Evolutionary conservation across 2,329 filamentous ascomycete species (phyloP).

Genomic region (Huntiella savannae): DNA sequence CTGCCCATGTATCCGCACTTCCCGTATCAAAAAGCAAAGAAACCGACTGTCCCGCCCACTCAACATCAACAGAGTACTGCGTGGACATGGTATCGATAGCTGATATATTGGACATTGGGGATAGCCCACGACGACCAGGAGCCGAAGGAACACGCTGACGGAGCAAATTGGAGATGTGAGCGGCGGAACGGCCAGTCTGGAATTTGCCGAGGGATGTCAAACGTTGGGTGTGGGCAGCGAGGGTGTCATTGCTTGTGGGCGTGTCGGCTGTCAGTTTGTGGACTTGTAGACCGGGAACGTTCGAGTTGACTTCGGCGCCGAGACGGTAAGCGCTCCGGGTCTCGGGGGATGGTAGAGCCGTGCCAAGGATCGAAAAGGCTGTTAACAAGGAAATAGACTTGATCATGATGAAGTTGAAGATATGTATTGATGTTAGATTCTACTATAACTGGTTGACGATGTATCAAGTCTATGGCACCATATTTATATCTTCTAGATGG

Average conservation of each 20-base stretch:
- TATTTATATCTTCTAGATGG: too few species aligned
- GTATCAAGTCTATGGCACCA: too few species aligned
- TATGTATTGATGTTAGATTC: too few species aligned
- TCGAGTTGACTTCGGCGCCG: constrained; percentile 15
- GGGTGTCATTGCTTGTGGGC: constrained; percentile 16
- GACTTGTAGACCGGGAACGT: constrained; percentile 22
- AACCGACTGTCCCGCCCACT: constrained; percentile 21
- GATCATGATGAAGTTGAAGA: background rate
- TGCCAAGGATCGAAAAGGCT: background rate
- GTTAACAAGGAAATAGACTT: background rate
- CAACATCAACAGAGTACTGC: constrained; percentile 24
- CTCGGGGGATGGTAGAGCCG: background rate
- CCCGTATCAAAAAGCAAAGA: constrained; percentile 31
- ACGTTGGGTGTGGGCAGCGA: constrained; percentile 18
- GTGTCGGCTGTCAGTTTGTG: constrained; percentile 18
- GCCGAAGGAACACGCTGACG: background rate
- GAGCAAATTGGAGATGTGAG: constrained; percentile 16
- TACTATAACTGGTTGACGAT: too few species aligned
- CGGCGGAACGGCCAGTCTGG: constrained; percentile 15
- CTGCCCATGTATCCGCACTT: constrained; percentile 33
- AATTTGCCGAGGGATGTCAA: constrained; percentile 17
- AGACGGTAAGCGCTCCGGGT: background rate
- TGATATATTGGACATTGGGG: constrained; percentile 21
- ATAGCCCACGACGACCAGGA: background rate
- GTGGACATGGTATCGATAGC: constrained; percentile 22